These are phyloP conservation scores for Polytrichum commune DNA, from an alignment of 225 moss, liverwort and hornwort species.

Conservation along the genomic window DNA sequence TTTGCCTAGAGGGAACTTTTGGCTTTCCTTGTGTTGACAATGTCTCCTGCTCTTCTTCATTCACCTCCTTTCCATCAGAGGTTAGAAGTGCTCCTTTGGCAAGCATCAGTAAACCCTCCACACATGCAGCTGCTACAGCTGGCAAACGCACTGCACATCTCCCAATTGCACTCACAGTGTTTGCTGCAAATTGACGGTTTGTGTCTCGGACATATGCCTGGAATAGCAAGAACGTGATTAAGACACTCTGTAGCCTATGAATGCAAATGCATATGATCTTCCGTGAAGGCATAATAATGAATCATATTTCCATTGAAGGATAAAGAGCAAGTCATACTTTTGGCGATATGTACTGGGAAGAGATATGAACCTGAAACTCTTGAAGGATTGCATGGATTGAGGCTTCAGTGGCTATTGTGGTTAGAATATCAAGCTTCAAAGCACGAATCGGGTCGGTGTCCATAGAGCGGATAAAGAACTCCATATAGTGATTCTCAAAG, in stretches of 20 bases:
- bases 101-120: slow-evolving; percentile 78
- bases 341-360: background rate
- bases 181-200: slow-evolving; percentile 90
- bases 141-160: slow-evolving; percentile 84
- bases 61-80: slow-evolving; percentile 24
- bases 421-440: slow-evolving; percentile 91
- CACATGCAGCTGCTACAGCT: slow-evolving; percentile 76
- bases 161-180: slow-evolving; percentile 93
- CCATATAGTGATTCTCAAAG: slow-evolving; percentile 79
- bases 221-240: slow-evolving; percentile 4
- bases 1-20: slow-evolving; percentile 34
- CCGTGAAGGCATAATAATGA: too few relatives aligned
- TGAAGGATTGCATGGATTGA: slow-evolving; percentile 77
- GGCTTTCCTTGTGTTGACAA: slow-evolving; percentile 23
- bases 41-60: slow-evolving; percentile 28
- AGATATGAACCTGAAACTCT: slow-evolving; percentile 79
- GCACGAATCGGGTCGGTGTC: slow-evolving; percentile 79
- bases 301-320: too few relatives aligned
- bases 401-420: slow-evolving; percentile 77
- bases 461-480: slow-evolving; percentile 79
- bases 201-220: slow-evolving; percentile 87
- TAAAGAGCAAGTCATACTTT: too few relatives aligned
- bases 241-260: too few relatives aligned
- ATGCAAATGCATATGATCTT: too few relatives aligned
- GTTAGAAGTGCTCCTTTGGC: slow-evolving; percentile 60